Conservation (phyloP, 208 protist genomes). For the Leishmania major region DNA sequence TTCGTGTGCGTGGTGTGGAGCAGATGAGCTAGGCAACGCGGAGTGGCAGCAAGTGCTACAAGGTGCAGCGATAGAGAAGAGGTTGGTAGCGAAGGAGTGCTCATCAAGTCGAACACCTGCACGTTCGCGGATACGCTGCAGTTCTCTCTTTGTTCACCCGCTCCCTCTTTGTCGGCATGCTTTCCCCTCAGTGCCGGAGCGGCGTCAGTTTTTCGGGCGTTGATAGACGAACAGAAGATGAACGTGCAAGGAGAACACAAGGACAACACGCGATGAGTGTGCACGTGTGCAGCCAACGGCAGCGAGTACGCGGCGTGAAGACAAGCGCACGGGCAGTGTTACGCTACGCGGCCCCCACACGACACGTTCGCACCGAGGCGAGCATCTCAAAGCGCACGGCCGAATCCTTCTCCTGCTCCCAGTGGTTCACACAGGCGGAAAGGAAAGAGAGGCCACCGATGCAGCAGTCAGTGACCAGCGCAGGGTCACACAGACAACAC, state of each 20-base stretch:
- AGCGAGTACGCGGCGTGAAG: background rate
- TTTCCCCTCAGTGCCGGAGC: background rate
- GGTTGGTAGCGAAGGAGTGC: background rate
- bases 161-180: background rate
- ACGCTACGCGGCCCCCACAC: background rate
- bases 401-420: background rate
- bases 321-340: background rate
- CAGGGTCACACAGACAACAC: background rate
- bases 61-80: background rate
- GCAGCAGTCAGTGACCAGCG: background rate
- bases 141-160: background rate
- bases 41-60: background rate
- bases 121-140: background rate
- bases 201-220: background rate
- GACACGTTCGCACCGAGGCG: background rate
- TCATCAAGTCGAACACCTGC: background rate
- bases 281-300: background rate
- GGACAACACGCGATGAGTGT: background rate
- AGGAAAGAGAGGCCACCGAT: too few species aligned
- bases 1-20: background rate
- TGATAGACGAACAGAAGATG: background rate
- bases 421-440: background rate
- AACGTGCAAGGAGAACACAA: too few species aligned
- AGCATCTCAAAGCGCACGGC: too few species aligned
- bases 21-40: background rate